These are phyloP conservation scores for Suhomyces pyralidae DNA, from an alignment of 805 yeast species.

Conservation along the genomic window DNA sequence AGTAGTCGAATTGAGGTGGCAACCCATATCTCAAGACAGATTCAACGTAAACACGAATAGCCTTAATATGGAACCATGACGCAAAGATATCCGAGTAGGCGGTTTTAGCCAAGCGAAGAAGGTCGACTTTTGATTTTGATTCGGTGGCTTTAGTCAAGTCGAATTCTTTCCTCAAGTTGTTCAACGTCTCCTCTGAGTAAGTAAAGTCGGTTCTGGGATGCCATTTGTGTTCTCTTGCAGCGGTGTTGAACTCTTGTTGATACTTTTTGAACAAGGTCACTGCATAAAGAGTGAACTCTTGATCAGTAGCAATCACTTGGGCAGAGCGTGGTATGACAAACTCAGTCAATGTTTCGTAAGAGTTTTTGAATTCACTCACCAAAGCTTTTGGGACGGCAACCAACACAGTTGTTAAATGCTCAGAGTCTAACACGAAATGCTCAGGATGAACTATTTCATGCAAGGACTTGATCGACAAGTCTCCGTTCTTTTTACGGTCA, in stretches of 20 bases:
- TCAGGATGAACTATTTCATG: constrained; percentile 83
- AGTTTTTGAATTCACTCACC: constrained; percentile 55
- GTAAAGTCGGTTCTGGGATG: constrained; percentile 84
- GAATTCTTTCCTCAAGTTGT: constrained; percentile 73
- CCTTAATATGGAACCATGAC: constrained; percentile 88
- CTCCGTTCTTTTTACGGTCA: constrained; percentile 91
- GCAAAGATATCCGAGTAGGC: constrained; percentile 86
- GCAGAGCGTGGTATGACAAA: constrained; percentile 95
- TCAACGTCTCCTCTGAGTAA: constrained; percentile 74
- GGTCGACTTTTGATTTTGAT: constrained; percentile 67
- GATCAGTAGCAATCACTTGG: constrained; percentile 61
- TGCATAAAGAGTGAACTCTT: constrained; percentile 68
- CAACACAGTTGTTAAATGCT: constrained; percentile 79
- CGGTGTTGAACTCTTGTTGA: constrained; percentile 62
- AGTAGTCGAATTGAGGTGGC: constrained; percentile 82
- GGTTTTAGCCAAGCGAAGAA: constrained; percentile 77
- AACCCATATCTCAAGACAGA: constrained; percentile 92
- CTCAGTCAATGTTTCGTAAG: constrained; percentile 72
- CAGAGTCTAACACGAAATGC: constrained; percentile 82
- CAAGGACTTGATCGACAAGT: constrained; percentile 82
- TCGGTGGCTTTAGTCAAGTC: constrained; percentile 73
- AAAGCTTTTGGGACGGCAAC: constrained; percentile 79
- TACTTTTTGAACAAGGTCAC: constrained; percentile 85
- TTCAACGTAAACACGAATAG: constrained; percentile 86
- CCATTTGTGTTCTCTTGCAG: constrained; percentile 82